phyloP scores from a whole-genome alignment of 2,329 filamentous ascomycete species.

The Ophiostoma sp. region DNA sequence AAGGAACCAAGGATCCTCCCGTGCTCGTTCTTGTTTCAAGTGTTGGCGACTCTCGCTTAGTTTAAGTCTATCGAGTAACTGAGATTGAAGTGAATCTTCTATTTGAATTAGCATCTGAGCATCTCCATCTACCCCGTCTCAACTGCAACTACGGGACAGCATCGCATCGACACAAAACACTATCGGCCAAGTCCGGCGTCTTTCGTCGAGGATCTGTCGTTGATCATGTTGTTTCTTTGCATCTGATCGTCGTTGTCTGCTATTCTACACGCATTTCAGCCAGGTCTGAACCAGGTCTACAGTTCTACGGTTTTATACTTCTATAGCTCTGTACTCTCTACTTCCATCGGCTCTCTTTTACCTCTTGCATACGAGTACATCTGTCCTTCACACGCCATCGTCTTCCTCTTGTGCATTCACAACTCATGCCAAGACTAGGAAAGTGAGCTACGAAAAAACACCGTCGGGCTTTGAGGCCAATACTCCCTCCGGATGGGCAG shows the following conservation, averaged over 20 bases:
- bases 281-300: too few species aligned
- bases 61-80: neutral
- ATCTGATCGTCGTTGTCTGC: too few species aligned
- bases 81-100: neutral
- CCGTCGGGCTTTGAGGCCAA: constrained; percentile 1
- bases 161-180: neutral
- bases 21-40: neutral
- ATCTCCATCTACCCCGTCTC: neutral
- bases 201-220: too few species aligned
- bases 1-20: neutral
- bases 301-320: too few species aligned
- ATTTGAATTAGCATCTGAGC: neutral
- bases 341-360: too few species aligned
- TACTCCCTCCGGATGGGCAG: neutral
- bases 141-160: constrained; percentile 1
- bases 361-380: too few species aligned
- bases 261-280: too few species aligned
- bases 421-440: too few species aligned
- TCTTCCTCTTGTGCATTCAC: too few species aligned
- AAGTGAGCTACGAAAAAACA: neutral
- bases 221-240: too few species aligned
- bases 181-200: neutral
- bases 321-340: too few species aligned
- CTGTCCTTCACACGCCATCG: too few species aligned
- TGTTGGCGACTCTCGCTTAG: constrained; percentile 7